Percentiles rank a stretch among this genome's conserved stretches.
Conservation (phyloP, 2,329 filamentous ascomycete genomes). For the Xylaria sp. region DNA sequence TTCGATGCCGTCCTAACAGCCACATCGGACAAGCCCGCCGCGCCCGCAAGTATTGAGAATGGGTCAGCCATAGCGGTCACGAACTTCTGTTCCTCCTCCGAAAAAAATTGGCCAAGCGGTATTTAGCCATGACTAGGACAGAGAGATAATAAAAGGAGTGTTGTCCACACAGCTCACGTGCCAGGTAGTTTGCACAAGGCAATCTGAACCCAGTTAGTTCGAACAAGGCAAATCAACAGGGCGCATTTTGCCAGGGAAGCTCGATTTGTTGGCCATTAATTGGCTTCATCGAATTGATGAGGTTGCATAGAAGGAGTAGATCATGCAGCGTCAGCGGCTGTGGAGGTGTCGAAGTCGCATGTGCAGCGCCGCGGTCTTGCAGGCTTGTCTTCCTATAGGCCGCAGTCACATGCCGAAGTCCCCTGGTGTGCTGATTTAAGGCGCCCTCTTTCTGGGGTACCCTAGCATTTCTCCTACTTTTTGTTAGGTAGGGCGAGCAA, state of each 20-base stretch:
- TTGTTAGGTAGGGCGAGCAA: no score
- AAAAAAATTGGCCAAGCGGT: background rate
- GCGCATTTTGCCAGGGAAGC: background rate
- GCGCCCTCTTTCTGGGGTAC: no score
- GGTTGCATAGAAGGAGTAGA: background rate
- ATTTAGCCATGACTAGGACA: no score
- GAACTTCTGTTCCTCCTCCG: background rate
- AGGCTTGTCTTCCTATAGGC: no score
- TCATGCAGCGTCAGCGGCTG: background rate
- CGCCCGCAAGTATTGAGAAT: slow-evolving; percentile 12
- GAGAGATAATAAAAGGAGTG: no score
- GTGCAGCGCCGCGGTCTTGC: no score
- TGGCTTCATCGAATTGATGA: background rate
- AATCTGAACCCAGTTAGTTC: background rate
- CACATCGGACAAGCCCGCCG: slow-evolving; percentile 11
- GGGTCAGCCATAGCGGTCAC: slow-evolving; percentile 12
- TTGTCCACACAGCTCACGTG: no score
- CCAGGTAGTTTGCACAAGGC: background rate
- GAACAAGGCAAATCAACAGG: background rate
- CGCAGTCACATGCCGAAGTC: no score
- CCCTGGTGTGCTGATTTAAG: no score
- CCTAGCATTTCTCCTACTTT: no score
- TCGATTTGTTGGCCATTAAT: background rate
- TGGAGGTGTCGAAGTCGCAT: no score
- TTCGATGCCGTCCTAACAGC: slow-evolving; percentile 7